A percentile compares a stretch with the other conserved stretches of the same genome.
phyloP scores from a whole-genome alignment of 805 yeast species.

The Nakazawaea ishiwadae region DNA sequence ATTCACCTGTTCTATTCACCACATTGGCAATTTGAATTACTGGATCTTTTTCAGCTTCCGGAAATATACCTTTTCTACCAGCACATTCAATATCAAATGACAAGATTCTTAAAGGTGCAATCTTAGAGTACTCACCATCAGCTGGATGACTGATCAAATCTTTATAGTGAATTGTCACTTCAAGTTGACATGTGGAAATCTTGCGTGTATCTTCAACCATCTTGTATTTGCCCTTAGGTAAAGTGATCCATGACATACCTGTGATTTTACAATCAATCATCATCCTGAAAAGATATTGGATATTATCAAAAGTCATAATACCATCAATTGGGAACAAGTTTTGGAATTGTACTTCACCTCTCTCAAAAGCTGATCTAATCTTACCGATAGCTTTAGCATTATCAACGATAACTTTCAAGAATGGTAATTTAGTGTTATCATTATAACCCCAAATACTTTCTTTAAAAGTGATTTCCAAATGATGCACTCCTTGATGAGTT shows the following conservation, averaged over 20 bases:
- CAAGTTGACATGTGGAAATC: constrained; percentile 82
- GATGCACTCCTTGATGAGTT: constrained; percentile 53
- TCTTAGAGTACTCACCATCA: constrained; percentile 89
- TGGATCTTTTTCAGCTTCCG: constrained; percentile 90
- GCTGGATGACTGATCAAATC: constrained; percentile 77
- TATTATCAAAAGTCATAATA: constrained; percentile 80
- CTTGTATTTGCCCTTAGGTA: constrained; percentile 69
- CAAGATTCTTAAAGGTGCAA: constrained; percentile 89
- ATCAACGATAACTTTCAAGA: constrained; percentile 65
- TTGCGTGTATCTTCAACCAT: constrained; percentile 31
- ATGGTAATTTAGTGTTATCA: constrained; percentile 73
- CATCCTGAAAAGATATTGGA: constrained; percentile 77
- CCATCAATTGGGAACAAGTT: constrained; percentile 57
- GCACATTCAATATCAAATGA: constrained; percentile 99
- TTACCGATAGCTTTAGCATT: constrained; percentile 65
- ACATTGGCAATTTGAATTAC: constrained; percentile 98
- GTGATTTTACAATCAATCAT: constrained; percentile 92
- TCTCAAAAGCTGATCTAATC: constrained; percentile 77
- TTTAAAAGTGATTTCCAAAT: constrained; percentile 60
- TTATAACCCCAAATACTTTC: constrained; percentile 94
- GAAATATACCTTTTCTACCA: constrained; percentile 94
- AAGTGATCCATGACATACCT: constrained; percentile 96
- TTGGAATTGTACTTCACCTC: constrained; percentile 67
- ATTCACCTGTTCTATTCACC: constrained; percentile 76
- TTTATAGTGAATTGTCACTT: constrained; percentile 62